Evolutionary conservation across 352 stramenopile genomes (phyloP), one percentile per base, ranked within the genome.

Genomic region (Thraustochytrium striatum): DNA sequence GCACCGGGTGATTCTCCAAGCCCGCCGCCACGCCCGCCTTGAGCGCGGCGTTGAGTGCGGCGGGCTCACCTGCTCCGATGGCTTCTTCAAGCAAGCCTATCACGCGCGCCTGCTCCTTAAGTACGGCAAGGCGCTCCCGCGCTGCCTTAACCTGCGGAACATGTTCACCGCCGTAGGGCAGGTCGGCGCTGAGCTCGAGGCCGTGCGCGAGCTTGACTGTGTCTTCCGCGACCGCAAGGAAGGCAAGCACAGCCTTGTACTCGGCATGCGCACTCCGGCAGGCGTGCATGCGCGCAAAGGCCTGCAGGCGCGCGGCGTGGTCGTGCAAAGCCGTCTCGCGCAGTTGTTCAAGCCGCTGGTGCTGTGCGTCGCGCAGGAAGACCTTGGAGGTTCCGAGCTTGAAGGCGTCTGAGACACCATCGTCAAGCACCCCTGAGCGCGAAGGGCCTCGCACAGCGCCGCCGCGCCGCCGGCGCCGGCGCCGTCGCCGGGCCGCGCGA

Each of bases 111-210:
- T 89, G 85, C 70, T 87, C 83, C 50, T 85, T 68, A 25, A 89
- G 57, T 21, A 84, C 61, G 38, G 81, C 58, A 36, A 86, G 80
- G 13, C 89, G 61, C 16, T 70, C 52, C 61, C 83, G 62, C 2
- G 85, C 86, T 38, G 87, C 75, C 32, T 88, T 73, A 0, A 88
- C 82, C 30, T 85, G 50, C 8, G n/a, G 41, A 21, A 89, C 47
- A 62, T 89, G 85, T 11, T 81, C 72, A 21, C 85, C 85, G 53
- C 84, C 79, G 61, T 83, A 83, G 16, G 86, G 86, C 8, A 89
- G 82, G 72, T 89, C 86, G 58, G 84, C 72, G 41, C 55, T 70
- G n/a, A 82, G 44, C 35, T 83, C 52, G 2, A 87, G 32, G 0
- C 72, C 83, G 13, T 47, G 25, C 25, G 57, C 21, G 0, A 87